These are phyloP conservation scores for Brettanomyces bruxellensis DNA, from an alignment of 805 yeast species.

Conservation along the genomic window DNA sequence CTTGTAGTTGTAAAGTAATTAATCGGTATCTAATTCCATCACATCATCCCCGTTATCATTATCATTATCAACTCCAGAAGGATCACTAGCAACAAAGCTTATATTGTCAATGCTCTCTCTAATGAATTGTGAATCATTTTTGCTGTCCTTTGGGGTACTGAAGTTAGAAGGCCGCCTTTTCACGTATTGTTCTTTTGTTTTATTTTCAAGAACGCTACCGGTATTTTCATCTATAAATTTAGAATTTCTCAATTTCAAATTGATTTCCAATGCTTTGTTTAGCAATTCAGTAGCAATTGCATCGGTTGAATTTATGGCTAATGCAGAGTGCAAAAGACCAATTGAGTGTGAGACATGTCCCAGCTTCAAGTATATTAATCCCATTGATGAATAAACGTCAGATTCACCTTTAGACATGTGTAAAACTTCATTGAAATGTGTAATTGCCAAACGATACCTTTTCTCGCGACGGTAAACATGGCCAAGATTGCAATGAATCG, in stretches of 20 bases:
- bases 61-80: slow-evolving; percentile 34
- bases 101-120: slow-evolving; percentile 21
- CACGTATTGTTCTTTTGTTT: neutral
- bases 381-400: slow-evolving; percentile 75
- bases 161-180: slow-evolving; percentile 3
- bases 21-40: slow-evolving; percentile 57
- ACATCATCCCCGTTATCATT: slow-evolving; percentile 37
- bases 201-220: neutral
- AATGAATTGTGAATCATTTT: slow-evolving; percentile 16
- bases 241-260: slow-evolving; percentile 25
- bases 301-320: slow-evolving; percentile 71
- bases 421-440: slow-evolving; percentile 68
- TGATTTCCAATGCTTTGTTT: slow-evolving; percentile 66
- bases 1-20: neutral
- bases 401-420: slow-evolving; percentile 58
- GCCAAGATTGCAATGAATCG: slow-evolving; percentile 80
- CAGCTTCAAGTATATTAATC: slow-evolving; percentile 66
- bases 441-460: slow-evolving; percentile 55
- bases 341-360: slow-evolving; percentile 61
- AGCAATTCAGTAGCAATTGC: slow-evolving; percentile 78
- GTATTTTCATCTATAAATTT: slow-evolving; percentile 2
- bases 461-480: slow-evolving; percentile 74
- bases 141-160: slow-evolving; percentile 17
- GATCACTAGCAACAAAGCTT: slow-evolving; percentile 29
- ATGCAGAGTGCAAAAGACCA: slow-evolving; percentile 68